A percentile compares a stretch with the other conserved stretches of the same genome.
Conservation (phyloP, 176 grass and related monocot species). For the Juncus inflexus region DNA sequence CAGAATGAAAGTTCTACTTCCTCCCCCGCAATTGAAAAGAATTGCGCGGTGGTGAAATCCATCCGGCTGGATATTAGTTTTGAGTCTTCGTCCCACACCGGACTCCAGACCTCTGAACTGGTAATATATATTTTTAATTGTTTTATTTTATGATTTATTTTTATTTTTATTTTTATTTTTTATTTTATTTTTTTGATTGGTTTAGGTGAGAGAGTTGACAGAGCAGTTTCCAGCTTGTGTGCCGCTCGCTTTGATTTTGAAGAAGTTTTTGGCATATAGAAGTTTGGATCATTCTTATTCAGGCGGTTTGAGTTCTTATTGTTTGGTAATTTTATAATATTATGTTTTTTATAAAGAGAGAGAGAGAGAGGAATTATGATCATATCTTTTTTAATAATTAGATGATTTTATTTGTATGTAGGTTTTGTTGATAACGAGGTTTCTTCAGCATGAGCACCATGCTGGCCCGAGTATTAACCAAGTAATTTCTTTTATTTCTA, state of each 20-base stretch:
- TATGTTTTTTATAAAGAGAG: too few species aligned
- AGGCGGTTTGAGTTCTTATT: slow-evolving; percentile 94
- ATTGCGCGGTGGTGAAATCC: slow-evolving; percentile 48
- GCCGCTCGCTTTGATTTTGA: slow-evolving; percentile 87
- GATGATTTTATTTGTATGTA: slow-evolving; percentile 31
- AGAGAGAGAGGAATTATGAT: too few species aligned
- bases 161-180: too few species aligned
- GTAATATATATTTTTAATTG: slow-evolving; percentile 34
- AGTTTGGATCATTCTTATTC: slow-evolving; percentile 97
- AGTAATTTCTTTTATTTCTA: slow-evolving; percentile 34
- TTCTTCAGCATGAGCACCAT: slow-evolving; percentile 99
- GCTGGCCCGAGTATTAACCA: slow-evolving; percentile 73
- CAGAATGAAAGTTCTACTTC: slow-evolving; percentile 51
- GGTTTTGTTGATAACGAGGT: slow-evolving; percentile 84
- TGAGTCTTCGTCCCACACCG: slow-evolving; percentile 90
- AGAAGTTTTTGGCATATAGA: slow-evolving; percentile 91
- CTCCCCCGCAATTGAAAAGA: slow-evolving; percentile 54
- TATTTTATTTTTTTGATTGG: slow-evolving; percentile 29
- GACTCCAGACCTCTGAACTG: slow-evolving; percentile 87
- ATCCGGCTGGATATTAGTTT: slow-evolving; percentile 99
- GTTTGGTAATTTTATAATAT: slow-evolving; percentile 50
- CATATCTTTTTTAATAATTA: too few species aligned
- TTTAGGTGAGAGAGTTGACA: slow-evolving; percentile 80
- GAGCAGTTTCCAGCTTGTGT: slow-evolving; percentile 81
- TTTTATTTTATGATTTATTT: background rate